phyloP scores from a whole-genome alignment of 2,329 filamentous ascomycete species.

The Hirsutella minnesotensis region DNA sequence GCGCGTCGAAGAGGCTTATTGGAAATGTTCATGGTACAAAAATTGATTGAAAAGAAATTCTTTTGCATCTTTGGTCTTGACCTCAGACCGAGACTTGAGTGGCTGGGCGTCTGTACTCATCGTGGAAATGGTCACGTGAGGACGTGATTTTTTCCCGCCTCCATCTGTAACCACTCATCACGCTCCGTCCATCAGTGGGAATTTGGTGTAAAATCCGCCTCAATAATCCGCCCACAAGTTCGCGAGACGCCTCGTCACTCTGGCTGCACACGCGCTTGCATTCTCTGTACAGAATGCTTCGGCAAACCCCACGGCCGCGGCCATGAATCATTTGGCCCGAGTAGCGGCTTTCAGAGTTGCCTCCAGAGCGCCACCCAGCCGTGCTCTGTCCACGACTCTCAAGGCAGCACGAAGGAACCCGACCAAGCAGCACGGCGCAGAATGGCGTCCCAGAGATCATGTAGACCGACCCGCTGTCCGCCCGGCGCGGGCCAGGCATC shows the following conservation, averaged over 20 bases:
- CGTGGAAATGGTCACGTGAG: too few relatives aligned
- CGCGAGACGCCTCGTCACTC: neutral
- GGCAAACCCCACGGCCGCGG: slow-evolving; percentile 3
- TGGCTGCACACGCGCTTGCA: neutral
- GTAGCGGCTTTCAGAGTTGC: slow-evolving; percentile 12
- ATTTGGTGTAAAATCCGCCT: too few relatives aligned
- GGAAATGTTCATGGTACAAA: too few relatives aligned
- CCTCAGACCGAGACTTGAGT: too few relatives aligned
- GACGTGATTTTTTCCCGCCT: neutral
- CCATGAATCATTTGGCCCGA: slow-evolving; percentile 19
- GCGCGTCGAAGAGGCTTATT: too few relatives aligned
- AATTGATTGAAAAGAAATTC: too few relatives aligned
- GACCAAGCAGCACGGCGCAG: slow-evolving; percentile 1
- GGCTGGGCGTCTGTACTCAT: too few relatives aligned
- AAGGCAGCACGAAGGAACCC: slow-evolving; percentile 1
- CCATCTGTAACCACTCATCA: neutral
- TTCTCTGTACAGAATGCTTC: neutral
- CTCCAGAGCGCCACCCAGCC: slow-evolving; percentile 8
- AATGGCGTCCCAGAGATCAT: too few relatives aligned
- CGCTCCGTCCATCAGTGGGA: too few relatives aligned
- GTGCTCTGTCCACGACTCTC: slow-evolving; percentile 14
- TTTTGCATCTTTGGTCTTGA: too few relatives aligned
- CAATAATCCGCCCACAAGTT: neutral
- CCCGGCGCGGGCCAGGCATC: too few relatives aligned
- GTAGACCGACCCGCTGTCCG: too few relatives aligned